phyloP scores from a whole-genome alignment of 129 eudicot genomes.

The carrot (Daucus carota) region DH1_v3.0 NC_030383.2:51163501-51164000 shows the following conservation, averaged over 20 bases:
- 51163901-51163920: too few relatives aligned
- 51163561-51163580: constrained; percentile 73
- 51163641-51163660: constrained; percentile 60
- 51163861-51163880: too few relatives aligned
- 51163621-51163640: constrained; percentile 61
- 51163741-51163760: background rate
- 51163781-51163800: background rate
- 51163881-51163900: too few relatives aligned
- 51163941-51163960: too few relatives aligned
- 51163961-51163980: too few relatives aligned
- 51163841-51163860: background rate
- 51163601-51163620: constrained; percentile 61
- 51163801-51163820: background rate
- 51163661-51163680: constrained; percentile 37
- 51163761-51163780: background rate
- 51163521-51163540: constrained; percentile 68
- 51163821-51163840: background rate
- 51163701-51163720: background rate
- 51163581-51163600: constrained; percentile 73
- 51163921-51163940: too few relatives aligned
- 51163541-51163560: constrained; percentile 64
- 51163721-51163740: background rate
- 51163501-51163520: constrained; percentile 60
- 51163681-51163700: background rate
- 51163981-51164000: too few relatives aligned